Evolutionary conservation across 2,329 filamentous ascomycete species (phyloP).

Genomic region (Colletotrichum simmondsii): DNA sequence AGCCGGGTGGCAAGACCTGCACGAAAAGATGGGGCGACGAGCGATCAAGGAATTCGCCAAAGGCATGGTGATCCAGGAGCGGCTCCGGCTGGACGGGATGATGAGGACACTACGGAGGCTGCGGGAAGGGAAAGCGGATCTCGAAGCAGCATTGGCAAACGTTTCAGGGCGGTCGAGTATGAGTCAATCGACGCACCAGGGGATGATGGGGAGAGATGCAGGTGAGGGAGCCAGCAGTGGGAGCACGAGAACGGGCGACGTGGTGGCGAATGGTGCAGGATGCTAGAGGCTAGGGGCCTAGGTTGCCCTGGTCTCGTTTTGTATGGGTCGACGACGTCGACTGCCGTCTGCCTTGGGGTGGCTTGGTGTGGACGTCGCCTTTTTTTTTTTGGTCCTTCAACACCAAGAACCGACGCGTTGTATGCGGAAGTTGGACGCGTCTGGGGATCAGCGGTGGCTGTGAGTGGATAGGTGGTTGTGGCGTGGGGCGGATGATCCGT

Average conservation of each 20-base stretch:
- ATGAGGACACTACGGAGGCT: conserved; percentile 79
- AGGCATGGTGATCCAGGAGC: conserved; percentile 83
- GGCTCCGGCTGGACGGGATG: conserved; percentile 82
- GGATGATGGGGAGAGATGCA: conserved; percentile 16
- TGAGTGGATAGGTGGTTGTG: conserved; percentile 10
- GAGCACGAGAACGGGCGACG: conserved; percentile 2
- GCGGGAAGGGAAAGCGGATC: conserved; percentile 41
- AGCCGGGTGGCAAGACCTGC: conserved; percentile 92
- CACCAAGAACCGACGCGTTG: conserved; percentile 34
- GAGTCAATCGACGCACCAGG: conserved; percentile 30
- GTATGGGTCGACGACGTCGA: not conserved
- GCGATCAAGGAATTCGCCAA: conserved; percentile 82
- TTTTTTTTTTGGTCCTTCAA: conserved; percentile 15
- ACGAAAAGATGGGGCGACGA: conserved; percentile 79
- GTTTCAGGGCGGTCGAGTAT: conserved; percentile 30
- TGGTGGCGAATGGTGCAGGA: conserved; percentile 28
- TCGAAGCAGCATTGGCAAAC: conserved; percentile 19
- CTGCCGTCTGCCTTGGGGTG: not conserved
- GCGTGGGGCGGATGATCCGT: conserved; percentile 14
- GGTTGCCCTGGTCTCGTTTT: not conserved
- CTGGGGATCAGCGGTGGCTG: conserved; percentile 9
- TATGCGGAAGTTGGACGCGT: conserved; percentile 33
- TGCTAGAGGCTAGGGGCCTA: not conserved
- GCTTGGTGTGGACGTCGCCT: conserved; percentile 8
- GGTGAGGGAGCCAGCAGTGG: conserved; percentile 28